These are phyloP conservation scores for Leccinum truebloodii DNA, from an alignment of 768 basidiomycete genomes.

Conservation along the genomic window DNA sequence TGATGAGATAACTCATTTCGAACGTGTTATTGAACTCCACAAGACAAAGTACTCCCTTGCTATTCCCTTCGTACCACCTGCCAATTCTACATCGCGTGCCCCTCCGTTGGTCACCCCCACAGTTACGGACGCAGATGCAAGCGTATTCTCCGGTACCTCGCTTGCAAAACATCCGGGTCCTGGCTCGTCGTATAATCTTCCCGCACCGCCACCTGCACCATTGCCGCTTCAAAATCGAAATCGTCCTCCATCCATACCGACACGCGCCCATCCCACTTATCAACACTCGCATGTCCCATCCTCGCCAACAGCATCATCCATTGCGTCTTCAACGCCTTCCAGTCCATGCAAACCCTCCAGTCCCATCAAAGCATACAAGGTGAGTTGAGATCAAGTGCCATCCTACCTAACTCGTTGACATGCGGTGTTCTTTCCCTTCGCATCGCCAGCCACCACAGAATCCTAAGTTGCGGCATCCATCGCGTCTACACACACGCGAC, in stretches of 20 bases:
- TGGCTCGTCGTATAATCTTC: conserved; percentile 10
- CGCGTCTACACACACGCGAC: conserved; percentile 62
- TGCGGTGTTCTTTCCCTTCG: not conserved
- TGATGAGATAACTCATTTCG: conserved; percentile 63
- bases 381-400: not conserved
- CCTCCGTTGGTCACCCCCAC: not conserved
- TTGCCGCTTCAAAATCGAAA: conserved; percentile 13
- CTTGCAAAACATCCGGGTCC: not conserved
- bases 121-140: not conserved
- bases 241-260: not conserved
- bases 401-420: not conserved
- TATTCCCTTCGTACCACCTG: conserved; percentile 47
- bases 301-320: conserved; percentile 25
- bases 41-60: conserved; percentile 47
- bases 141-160: conserved; percentile 17
- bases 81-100: conserved; percentile 13
- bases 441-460: conserved; percentile 20
- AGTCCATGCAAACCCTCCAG: conserved; percentile 30
- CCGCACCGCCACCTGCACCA: conserved; percentile 13
- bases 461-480: conserved; percentile 69
- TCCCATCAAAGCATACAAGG: conserved; percentile 20
- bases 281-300: conserved; percentile 11
- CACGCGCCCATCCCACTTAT: not conserved
- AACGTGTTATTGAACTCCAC: conserved; percentile 53
- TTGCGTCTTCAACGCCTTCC: conserved; percentile 32